A percentile compares a stretch with the other conserved stretches of the same genome.
phyloP scores from a whole-genome alignment of 1,139 yeast species.

The Candida tropicalis region DNA sequence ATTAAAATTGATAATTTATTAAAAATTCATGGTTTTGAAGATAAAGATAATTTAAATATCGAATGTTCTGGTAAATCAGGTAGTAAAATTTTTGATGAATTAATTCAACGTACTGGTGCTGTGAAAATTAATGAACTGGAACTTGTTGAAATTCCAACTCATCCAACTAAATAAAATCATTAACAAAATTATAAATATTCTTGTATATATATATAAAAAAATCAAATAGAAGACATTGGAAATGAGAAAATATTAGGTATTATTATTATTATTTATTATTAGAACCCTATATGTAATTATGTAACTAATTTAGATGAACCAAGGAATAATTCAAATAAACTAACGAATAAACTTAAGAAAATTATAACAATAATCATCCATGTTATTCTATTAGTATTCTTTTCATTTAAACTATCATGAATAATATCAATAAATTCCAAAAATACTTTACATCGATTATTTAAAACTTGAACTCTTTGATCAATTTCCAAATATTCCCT shows the following conservation, averaged over 20 bases:
- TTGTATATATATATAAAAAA: neutral
- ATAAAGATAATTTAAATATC: constrained; percentile 25
- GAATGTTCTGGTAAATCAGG: constrained; percentile 34
- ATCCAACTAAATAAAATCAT: neutral
- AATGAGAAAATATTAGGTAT: too few relatives aligned
- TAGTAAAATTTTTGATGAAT: constrained; percentile 29
- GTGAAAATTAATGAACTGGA: constrained; percentile 28
- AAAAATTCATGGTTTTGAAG: constrained; percentile 28
- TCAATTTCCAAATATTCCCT: constrained; percentile 93
- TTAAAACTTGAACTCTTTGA: constrained; percentile 88
- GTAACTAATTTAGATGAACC: neutral
- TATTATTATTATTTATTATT: neutral
- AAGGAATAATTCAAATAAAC: constrained; percentile 42
- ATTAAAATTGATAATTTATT: constrained; percentile 53
- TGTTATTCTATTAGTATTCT: constrained; percentile 87
- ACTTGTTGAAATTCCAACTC: constrained; percentile 23
- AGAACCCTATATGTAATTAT: neutral
- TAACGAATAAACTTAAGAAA: constrained; percentile 44
- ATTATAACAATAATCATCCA: constrained; percentile 88
- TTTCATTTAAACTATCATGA: constrained; percentile 92
- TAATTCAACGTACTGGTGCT: constrained; percentile 38
- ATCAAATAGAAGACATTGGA: too few relatives aligned
- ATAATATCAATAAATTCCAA: constrained; percentile 91
- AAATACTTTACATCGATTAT: constrained; percentile 92
- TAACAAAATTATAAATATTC: neutral